A percentile compares a stretch with the other conserved stretches of the same genome.
Conservation (phyloP, 164 flowering plant genomes). For the Santalum album region DNA sequence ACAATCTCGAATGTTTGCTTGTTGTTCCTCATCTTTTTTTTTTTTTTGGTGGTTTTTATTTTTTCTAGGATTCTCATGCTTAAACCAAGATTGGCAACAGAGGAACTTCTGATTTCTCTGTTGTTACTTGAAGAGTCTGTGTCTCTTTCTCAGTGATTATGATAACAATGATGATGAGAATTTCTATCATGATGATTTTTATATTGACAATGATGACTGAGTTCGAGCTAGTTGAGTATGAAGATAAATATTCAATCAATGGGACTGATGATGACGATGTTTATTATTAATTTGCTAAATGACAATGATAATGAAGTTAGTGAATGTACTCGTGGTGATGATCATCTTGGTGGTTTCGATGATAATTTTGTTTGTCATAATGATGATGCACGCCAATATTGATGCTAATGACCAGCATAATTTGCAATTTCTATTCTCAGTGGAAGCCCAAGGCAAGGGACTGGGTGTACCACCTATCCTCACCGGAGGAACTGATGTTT, state of each 20-base stretch:
- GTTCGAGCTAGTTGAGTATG: too few relatives aligned
- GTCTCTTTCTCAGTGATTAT: background rate
- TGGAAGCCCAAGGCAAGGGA: conserved; percentile 29
- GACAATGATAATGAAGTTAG: too few relatives aligned
- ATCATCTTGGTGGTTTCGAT: too few relatives aligned
- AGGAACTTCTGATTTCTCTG: conserved; percentile 43
- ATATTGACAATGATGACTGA: background rate
- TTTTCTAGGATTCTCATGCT: conserved; percentile 1
- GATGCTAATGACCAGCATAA: background rate
- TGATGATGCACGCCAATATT: background rate
- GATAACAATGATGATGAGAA: conserved; percentile 3
- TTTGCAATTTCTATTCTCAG: conserved; percentile 12
- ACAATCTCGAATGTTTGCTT: too few relatives aligned
- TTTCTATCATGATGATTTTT: background rate
- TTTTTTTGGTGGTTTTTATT: too few relatives aligned
- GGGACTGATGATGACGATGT: conserved; percentile 11
- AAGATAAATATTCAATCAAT: too few relatives aligned
- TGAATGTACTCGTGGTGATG: too few relatives aligned
- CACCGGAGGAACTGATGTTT: conserved; percentile 45
- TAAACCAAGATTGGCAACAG: conserved; percentile 20
- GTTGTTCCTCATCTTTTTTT: too few relatives aligned
- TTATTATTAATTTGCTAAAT: too few relatives aligned
- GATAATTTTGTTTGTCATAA: background rate
- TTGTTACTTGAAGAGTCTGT: conserved; percentile 41
- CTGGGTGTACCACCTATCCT: conserved; percentile 25